Base-by-base conservation (phyloP, 768 basidiomycete genomes). In the Tricholoma saponaceum region DNA sequence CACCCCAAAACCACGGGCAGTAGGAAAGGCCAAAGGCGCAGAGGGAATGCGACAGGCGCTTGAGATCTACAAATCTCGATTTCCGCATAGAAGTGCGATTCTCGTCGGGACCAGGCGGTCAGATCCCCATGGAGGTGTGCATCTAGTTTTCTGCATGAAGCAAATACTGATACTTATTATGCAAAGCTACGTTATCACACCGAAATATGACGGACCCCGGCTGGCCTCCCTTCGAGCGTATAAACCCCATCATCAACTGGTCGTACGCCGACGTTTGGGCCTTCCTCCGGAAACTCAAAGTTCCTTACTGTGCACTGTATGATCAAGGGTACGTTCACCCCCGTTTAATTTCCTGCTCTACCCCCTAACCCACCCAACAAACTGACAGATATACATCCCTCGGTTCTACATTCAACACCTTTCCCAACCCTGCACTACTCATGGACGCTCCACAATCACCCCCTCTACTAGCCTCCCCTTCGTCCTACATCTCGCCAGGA, bases 211-310 rank as follows among this genome's bases (percentile, higher is more conserved):
- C 95, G 4, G 97, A 99, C 71, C 74, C 83, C 0, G 88, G 81
- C 55, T 99, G 97, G 97, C 96, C 97, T 6, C 64, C 69, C 4
- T 94, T 94, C 63, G 87, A 93, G 68, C 85, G 97, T 18, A 83
- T 98, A 18, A 95, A 98, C 67, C 97, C 97, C 0, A 89, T 99
- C 64, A 90, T 99, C 57, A 87, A 98, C 68, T 99, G 97, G 97
- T 79, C 85, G 0, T 99, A 99, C 72, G 69, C 73, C 9, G 85
- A 95, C 61, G 84, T 99, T 4, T 99, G 97, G 97, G 74, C 75
- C 2, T 99, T 95, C 74, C 76, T 99, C 44, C 79, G 84, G 16
- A 73, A 75, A 52, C 72, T 95, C 18, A 69, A 84, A 3, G 84
- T 99, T 4, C 91, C 90, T 1, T 99, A 95, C 69, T 99, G 97